Evolutionary conservation across 2,329 filamentous ascomycete genomes (phyloP).

Genomic region (Cladosporium sp.): DNA sequence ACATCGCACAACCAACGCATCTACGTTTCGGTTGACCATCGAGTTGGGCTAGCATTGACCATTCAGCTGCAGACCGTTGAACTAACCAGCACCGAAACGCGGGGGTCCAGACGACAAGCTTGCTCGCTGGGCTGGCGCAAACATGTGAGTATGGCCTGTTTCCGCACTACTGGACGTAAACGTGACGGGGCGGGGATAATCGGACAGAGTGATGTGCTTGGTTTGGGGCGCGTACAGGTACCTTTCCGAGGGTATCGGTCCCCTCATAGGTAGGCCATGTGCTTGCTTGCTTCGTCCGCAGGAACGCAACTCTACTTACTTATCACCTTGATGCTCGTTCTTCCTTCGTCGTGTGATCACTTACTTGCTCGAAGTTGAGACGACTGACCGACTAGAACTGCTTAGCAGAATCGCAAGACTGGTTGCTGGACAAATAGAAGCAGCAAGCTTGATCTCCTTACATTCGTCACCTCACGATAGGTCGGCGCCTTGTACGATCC

Average conservation of each 20-base stretch:
- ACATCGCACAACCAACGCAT: too few relatives aligned
- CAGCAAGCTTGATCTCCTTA: neutral
- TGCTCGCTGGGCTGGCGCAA: neutral
- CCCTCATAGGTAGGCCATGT: neutral
- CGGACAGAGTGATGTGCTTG: neutral
- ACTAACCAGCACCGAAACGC: neutral
- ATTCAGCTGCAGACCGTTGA: slow-evolving; percentile 10
- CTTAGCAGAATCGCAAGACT: neutral
- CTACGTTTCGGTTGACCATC: too few relatives aligned
- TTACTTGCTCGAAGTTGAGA: neutral
- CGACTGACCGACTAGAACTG: neutral
- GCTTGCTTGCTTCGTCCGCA: neutral
- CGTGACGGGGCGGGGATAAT: slow-evolving; percentile 10
- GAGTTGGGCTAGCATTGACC: too few relatives aligned
- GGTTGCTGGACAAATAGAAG: neutral
- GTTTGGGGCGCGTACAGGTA: neutral
- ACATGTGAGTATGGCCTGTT: neutral
- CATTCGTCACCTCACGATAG: neutral
- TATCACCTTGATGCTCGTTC: neutral
- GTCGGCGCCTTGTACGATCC: slow-evolving; percentile 3
- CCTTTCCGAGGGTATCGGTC: slow-evolving; percentile 10
- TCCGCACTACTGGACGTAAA: neutral
- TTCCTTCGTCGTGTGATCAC: neutral
- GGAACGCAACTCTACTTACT: too few relatives aligned
- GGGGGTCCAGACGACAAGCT: neutral